phyloP scores from a whole-genome alignment of 176 grass and related monocot species.

The Puya raimondii region DNA sequence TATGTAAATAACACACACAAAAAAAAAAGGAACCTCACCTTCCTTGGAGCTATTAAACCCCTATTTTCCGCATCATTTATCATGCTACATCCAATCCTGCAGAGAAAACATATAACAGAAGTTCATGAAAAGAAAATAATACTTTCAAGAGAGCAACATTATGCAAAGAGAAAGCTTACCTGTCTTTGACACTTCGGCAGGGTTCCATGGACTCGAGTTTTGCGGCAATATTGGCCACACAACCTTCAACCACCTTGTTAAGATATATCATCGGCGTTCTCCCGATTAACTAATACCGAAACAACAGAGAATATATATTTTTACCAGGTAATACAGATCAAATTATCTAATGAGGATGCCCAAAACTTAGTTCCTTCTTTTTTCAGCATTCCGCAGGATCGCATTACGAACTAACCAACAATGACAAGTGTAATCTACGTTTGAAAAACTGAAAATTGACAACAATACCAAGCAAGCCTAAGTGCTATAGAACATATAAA shows the following conservation, averaged over 20 bases:
- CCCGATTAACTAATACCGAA: conserved; percentile 60
- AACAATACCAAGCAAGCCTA: too few species aligned
- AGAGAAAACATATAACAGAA: conserved; percentile 18
- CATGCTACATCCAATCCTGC: conserved; percentile 84
- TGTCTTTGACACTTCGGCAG: conserved; percentile 84
- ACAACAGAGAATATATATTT: not conserved
- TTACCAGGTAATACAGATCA: not conserved
- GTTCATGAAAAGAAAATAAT: not conserved
- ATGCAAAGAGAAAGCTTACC: conserved; percentile 25
- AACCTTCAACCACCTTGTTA: conserved; percentile 76
- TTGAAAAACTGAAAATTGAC: too few species aligned
- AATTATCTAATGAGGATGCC: too few species aligned
- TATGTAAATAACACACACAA: not conserved
- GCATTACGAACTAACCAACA: too few species aligned
- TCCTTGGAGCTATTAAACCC: conserved; percentile 62
- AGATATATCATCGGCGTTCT: conserved; percentile 96
- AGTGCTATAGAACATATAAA: too few species aligned
- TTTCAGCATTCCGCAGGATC: too few species aligned
- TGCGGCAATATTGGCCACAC: conserved; percentile 78
- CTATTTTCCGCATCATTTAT: conserved; percentile 87
- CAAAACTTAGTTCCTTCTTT: too few species aligned
- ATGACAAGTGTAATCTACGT: too few species aligned
- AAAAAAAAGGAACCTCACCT: conserved; percentile 25
- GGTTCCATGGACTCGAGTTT: conserved; percentile 94
- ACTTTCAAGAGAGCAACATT: not conserved